Evolutionary conservation across 148 eudicot genomes (phyloP), one percentile per base, ranked within the genome.

Genomic region (Chenopodium berlandieri): DNA sequence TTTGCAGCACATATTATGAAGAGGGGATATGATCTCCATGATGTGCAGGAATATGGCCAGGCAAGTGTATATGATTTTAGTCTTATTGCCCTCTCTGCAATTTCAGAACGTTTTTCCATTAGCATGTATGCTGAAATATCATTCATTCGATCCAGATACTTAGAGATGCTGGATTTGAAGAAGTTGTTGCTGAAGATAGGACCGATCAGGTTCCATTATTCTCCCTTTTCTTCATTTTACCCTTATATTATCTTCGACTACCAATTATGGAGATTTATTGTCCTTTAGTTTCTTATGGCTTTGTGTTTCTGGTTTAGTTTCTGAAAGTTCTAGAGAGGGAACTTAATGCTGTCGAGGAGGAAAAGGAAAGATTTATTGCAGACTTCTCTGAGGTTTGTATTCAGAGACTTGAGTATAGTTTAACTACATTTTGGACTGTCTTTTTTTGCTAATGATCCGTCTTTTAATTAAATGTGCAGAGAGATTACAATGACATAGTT

Each of bases 21-120:
- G 88, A 92, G 98, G 85, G 98, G 99, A 48, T 97, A 97, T 86
- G 99, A 97, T 92, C 94, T 97, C 50, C 99, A 97, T 72, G 94
- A 91, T 75, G 96, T 97, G 3, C 81, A 91, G 80, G 89, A 94
- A 25, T 97, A 97, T 84, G 98, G 99, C 64, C 91, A 97, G 95
- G 99, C 88, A 89, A 73, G 54, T 77, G 11, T 68, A 40, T 13
- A 54, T 10, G 4, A 54, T 54, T 54, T 54, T 13, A 14, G 14
- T 54, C 60, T 54, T 71, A 20, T 44, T 71, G 0, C 16, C 19
- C 20, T 66, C 71, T 75, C 13, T 25, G 31, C 1, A 68, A 27
- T 52, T n/a, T 9, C 27, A 34, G 3, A 56, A 25, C 8, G n/a
- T 60, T 52, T 72, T 80, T 23, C 68, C 60, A 44, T 52, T 58